Conservation (phyloP, 192 early-diverging fungal genomes). For the Linnemannia exigua region DNA sequence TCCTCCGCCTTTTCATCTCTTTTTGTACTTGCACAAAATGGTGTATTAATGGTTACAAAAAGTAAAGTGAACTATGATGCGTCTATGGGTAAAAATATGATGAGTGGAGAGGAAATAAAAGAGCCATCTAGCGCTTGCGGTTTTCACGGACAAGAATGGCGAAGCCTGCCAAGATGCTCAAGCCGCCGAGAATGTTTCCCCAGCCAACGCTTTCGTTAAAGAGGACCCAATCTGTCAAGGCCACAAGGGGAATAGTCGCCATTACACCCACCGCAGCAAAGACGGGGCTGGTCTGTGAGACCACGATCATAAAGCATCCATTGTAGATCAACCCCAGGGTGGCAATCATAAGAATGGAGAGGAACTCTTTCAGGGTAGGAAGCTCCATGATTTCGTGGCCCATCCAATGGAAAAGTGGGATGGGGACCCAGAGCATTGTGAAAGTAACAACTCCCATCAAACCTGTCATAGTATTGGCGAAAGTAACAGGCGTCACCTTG, state of each 20-base stretch:
- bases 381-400: slow-evolving; percentile 78
- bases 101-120: neutral
- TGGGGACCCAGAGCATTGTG: slow-evolving; percentile 76
- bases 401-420: slow-evolving; percentile 74
- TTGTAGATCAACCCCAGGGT: slow-evolving; percentile 83
- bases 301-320: slow-evolving; percentile 81
- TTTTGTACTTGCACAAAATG: neutral
- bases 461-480: slow-evolving; percentile 81
- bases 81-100: neutral
- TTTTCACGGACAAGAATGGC: slow-evolving; percentile 52
- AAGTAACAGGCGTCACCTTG: slow-evolving; percentile 70
- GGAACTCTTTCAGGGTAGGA: slow-evolving; percentile 67
- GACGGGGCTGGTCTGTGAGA: slow-evolving; percentile 75
- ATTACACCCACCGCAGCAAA: slow-evolving; percentile 88
- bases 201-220: slow-evolving; percentile 45
- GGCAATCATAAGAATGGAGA: slow-evolving; percentile 73
- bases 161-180: slow-evolving; percentile 46
- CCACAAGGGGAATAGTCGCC: slow-evolving; percentile 83
- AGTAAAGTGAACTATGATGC: neutral
- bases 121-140: slow-evolving; percentile 4
- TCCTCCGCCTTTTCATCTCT: neutral
- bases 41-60: neutral
- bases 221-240: slow-evolving; percentile 52
- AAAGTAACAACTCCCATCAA: slow-evolving; percentile 79
- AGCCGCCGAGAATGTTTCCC: slow-evolving; percentile 46